Percentiles rank a stretch among this genome's conserved stretches.
These are phyloP conservation scores for Tulasnella calospora DNA, from an alignment of 768 basidiomycete genomes.

Conservation along the genomic window DNA sequence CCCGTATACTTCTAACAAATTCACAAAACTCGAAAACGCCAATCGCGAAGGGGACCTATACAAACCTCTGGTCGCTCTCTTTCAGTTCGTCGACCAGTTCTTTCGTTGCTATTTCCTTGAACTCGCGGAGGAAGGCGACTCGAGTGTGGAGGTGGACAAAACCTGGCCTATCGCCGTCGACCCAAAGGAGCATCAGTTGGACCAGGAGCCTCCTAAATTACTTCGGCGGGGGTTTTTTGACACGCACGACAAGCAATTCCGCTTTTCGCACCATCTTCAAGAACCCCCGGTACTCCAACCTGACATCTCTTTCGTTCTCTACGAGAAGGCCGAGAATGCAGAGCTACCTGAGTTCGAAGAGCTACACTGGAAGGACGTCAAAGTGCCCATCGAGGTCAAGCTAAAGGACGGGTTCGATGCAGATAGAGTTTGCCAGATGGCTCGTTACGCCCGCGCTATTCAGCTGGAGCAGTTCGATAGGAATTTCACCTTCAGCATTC, in stretches of 20 bases:
- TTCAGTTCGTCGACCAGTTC: background rate
- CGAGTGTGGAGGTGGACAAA: background rate
- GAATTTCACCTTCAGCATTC: background rate
- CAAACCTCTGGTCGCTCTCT: background rate
- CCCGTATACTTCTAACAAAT: background rate
- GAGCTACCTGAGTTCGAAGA: background rate
- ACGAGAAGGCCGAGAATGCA: background rate
- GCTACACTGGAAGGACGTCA: no score
- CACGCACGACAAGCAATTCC: background rate
- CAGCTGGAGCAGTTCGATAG: slow-evolving; percentile 5
- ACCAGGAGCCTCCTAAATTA: background rate
- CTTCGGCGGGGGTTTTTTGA: background rate
- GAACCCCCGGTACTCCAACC: background rate
- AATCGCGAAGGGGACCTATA: background rate
- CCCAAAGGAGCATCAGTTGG: background rate
- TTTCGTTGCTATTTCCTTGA: background rate
- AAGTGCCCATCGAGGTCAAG: no score
- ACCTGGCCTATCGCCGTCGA: background rate
- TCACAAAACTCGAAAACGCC: background rate
- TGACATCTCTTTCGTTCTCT: background rate
- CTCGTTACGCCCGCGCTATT: slow-evolving; percentile 3
- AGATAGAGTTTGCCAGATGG: background rate
- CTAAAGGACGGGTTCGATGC: background rate
- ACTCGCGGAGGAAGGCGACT: background rate
- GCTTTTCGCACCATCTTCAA: background rate